These are phyloP conservation scores for Cicer judaicum DNA, from an alignment of 306 rosid genomes.

Conservation along the genomic window DNA sequence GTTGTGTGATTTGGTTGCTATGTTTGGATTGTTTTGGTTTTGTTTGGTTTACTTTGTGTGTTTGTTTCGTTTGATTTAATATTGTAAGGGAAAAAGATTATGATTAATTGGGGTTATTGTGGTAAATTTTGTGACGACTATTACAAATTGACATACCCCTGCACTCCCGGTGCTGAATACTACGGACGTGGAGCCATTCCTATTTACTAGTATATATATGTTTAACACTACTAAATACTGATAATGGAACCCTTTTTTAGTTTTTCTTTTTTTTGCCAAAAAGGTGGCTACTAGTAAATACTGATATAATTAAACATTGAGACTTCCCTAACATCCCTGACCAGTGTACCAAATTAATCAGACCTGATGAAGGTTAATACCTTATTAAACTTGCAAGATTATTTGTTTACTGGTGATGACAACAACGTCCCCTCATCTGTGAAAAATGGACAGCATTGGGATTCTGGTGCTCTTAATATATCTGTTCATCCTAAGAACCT, in stretches of 20 bases:
- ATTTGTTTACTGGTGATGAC: conserved; percentile 12
- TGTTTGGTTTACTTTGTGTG: no score
- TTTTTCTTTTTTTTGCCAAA: background rate
- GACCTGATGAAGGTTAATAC: background rate
- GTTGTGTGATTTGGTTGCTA: background rate
- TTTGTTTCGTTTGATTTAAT: background rate
- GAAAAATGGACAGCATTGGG: background rate
- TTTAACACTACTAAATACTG: background rate
- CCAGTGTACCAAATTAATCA: conserved; percentile 9
- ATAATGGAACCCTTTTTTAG: conserved; percentile 3
- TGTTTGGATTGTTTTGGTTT: background rate
- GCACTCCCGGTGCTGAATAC: conserved; percentile 86
- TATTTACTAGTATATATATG: conserved; percentile 71
- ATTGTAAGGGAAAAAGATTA: background rate
- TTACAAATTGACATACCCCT: conserved; percentile 82
- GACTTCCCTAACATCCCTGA: background rate
- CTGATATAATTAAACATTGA: background rate
- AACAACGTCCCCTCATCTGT: background rate
- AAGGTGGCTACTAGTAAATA: background rate
- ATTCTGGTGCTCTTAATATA: background rate
- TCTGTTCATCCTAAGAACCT: background rate
- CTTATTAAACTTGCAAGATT: background rate
- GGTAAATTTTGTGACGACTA: conserved; percentile 53
- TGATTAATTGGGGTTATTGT: background rate
- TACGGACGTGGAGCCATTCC: conserved; percentile 99